phyloP scores from a whole-genome alignment of 2,329 filamentous ascomycete genomes.

The Colletotrichum lindemuthianum region DNA sequence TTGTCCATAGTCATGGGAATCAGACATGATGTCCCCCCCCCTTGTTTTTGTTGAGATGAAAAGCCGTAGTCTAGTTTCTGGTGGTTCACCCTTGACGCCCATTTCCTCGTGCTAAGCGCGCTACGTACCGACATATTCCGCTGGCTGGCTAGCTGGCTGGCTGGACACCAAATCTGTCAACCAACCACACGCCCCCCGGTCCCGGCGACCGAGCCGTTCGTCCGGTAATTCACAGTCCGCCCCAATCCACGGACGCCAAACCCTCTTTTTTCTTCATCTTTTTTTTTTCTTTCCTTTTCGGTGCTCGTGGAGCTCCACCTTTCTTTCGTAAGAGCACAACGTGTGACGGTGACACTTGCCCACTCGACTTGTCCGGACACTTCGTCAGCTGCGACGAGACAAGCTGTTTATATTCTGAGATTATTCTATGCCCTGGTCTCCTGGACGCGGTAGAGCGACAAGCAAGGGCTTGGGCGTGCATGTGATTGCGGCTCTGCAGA shows the following conservation, averaged over 20 bases:
- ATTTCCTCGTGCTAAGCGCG: not conserved
- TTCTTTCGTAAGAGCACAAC: too few species aligned
- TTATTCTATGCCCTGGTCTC: not conserved
- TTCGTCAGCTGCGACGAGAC: too few species aligned
- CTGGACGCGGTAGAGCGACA: slow-evolving; percentile 8
- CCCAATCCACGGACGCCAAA: slow-evolving; percentile 17
- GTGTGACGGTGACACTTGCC: too few species aligned
- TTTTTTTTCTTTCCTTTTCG: too few species aligned
- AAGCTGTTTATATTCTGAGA: too few species aligned
- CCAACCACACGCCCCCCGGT: not conserved
- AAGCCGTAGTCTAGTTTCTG: too few species aligned
- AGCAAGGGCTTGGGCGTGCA: slow-evolving; percentile 5
- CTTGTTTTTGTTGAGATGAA: not conserved
- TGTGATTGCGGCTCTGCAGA: slow-evolving; percentile 17
- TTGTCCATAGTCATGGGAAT: not conserved
- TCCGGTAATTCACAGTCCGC: slow-evolving; percentile 25
- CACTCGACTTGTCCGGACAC: too few species aligned
- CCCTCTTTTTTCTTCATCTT: too few species aligned
- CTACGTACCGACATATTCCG: too few species aligned
- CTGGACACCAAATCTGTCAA: not conserved
- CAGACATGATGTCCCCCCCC: not conserved
- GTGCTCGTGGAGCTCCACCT: too few species aligned
- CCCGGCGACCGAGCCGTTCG: slow-evolving; percentile 31
- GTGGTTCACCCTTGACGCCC: not conserved
- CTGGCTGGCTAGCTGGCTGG: too few species aligned